Percentiles rank a stretch among this genome's conserved stretches.
These are phyloP conservation scores for Teratosphaeria epicoccoides DNA, from an alignment of 2,329 filamentous ascomycete species.

Conservation along the genomic window DNA sequence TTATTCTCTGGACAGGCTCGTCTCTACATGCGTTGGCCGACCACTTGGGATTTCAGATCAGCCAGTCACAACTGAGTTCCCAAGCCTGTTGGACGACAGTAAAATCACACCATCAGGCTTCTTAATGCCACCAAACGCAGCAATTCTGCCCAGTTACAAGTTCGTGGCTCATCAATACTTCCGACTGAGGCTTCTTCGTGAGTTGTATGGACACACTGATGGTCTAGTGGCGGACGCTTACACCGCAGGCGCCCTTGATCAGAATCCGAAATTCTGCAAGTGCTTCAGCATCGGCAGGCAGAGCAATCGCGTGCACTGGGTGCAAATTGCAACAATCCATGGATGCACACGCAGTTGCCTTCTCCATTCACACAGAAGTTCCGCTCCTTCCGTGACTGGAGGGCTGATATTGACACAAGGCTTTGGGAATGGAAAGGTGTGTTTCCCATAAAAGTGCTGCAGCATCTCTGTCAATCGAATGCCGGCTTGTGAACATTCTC, in stretches of 20 bases:
- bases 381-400: conserved; percentile 78
- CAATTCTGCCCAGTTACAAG: conserved; percentile 63
- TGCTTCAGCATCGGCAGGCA: conserved; percentile 83
- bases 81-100: conserved; percentile 75
- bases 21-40: conserved; percentile 84
- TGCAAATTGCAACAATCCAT: conserved; percentile 55
- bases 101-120: conserved; percentile 78
- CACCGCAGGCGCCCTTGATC: background rate
- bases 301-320: conserved; percentile 60
- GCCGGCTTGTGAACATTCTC: no score
- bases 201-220: background rate
- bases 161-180: conserved; percentile 87
- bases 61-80: conserved; percentile 90
- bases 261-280: conserved; percentile 91
- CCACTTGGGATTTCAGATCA: conserved; percentile 95
- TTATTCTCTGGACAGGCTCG: conserved; percentile 88
- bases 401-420: conserved; percentile 73
- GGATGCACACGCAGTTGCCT: conserved; percentile 66
- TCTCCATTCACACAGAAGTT: conserved; percentile 80
- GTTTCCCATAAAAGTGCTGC: background rate
- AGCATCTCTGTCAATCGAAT: no score
- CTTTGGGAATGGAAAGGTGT: conserved; percentile 70
- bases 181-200: conserved; percentile 61
- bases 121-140: conserved; percentile 45
- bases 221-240: background rate